Base-by-base conservation (phyloP, 2,329 filamentous ascomycete genomes). In the Coleophoma cylindrospora region DNA sequence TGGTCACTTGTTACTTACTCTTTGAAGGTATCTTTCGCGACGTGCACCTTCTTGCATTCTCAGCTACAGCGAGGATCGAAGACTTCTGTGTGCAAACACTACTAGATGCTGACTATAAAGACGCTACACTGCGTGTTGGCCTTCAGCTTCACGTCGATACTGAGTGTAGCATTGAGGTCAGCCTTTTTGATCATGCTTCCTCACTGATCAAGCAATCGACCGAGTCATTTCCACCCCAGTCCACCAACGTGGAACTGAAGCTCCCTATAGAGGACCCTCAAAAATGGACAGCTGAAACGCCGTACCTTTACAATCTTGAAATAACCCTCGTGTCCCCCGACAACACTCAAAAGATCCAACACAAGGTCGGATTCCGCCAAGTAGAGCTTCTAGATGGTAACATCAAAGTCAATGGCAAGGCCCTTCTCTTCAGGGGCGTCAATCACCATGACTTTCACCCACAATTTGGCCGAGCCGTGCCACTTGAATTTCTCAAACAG, bases 401-500 rank as follows among this genome's bases (percentile, higher is more conserved):
- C 34, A 61, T 77, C 54, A 66, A 69, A 43, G 72, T 80, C 48
- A 80, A 80, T 40, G 76, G 76, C 3, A 66, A 72, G 46, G 65
- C 71, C 2, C 69, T 81, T 27, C 67, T 76, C 0, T 69, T 81
- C 59, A 71, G 74, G 22, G 77, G 77, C 10, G 73, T 75, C 2
- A 80, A 80, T 54, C 69, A 76, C 3, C 85, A 88, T 58, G 85
- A 89, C 49, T 83, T 88, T 58, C 83, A 88, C 57, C 81, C 81
- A 1, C 65, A 68, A 11, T 69, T 69, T 33, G 77, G 77, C 7
- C 72, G 77, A 10, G 68, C 75, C 2, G 74, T 80, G 2, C 74
- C 75, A 0, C 64, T 70, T n/a, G 71, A 75, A 0, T 76, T 72
- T 54, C 73, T 74, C 5, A 75, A 75, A 53, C 66, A 70, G 11